Evolutionary conservation across 305 asterid genomes (phyloP).

Genomic region (Fraxinus angustifolia): DNA sequence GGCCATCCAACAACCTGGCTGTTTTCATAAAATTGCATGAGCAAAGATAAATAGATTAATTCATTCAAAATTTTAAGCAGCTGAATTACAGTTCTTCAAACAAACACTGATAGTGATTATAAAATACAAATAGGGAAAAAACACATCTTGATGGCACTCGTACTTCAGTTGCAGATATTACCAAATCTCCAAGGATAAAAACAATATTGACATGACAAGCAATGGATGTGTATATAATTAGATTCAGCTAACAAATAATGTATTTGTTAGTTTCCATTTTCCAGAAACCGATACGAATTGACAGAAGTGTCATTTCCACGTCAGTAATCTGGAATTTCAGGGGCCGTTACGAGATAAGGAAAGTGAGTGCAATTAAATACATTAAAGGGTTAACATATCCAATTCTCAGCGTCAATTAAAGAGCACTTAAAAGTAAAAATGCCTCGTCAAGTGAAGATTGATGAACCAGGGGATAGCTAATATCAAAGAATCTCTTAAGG

Average conservation of each 20-base stretch:
- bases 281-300: not conserved
- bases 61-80: too few species aligned
- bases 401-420: not conserved
- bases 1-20: conserved; percentile 98
- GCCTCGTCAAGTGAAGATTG: not conserved
- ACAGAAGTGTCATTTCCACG: not conserved
- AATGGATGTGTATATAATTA: not conserved
- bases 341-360: not conserved
- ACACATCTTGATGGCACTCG: not conserved
- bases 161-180: not conserved
- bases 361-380: not conserved
- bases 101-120: not conserved
- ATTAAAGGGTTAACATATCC: not conserved
- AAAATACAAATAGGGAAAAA: not conserved
- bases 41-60: not conserved
- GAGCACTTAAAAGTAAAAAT: not conserved
- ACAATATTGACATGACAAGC: not conserved
- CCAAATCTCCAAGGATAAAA: not conserved
- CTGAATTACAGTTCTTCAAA: not conserved
- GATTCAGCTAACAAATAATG: not conserved
- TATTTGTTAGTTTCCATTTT: not conserved
- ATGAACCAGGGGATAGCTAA: not conserved
- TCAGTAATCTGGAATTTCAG: not conserved
- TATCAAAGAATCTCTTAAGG: not conserved
- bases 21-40: conserved; percentile 30